Base-by-base conservation (phyloP, 1,284 basidiomycete species). In the Uromyces viciae-fabae region DNA sequence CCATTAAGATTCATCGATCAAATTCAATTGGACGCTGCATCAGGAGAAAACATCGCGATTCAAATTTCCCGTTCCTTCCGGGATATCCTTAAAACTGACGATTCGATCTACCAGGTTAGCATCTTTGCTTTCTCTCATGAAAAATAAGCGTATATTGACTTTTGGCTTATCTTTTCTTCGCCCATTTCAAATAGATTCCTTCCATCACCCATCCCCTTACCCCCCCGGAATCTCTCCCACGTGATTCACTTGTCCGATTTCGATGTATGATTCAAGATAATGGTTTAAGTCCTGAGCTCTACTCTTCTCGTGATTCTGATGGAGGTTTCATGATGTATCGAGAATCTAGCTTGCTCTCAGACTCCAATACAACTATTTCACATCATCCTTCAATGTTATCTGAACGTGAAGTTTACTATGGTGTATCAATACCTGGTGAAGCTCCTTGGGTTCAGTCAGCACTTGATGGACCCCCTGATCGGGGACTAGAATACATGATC, bases 201-300 rank as follows among this genome's bases (percentile, higher is more conserved):
- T 80, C 77, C 14, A 43, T 80, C 25, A 80, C 69, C 17, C 66
- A 80, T 46, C 77, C 56, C 22, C 42, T 68, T 22, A 80, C 52
- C 33, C n/a, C 40, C 28, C 66, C 66, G 15, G 40, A 43, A 5
- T 80, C 56, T 11, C 42, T 80, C 4, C 56, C 54, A 14, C 46
- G 54, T 14, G 52, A 54, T 28, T 72, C 40, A 15, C 49, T 80
- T 22, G 77, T 80, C 28, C 66, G 77, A 9, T 80, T 80, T 56
- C 49, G 77, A 46, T 80, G 77, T 40, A 80, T 80, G 77, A 64
- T 73, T 54, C 77, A 80, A 43, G 77, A 80, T 46, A 80, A 68
- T 2, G 69, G 68, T 25, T 28, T 80, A 8, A 54, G 68, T 9
- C 49, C 66, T 46, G 68, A 80, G 31, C 28, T 80, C 49, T 80